Conservation (phyloP, 2,329 filamentous ascomycete genomes). For the Rhinocladiella mackenziei region DNA sequence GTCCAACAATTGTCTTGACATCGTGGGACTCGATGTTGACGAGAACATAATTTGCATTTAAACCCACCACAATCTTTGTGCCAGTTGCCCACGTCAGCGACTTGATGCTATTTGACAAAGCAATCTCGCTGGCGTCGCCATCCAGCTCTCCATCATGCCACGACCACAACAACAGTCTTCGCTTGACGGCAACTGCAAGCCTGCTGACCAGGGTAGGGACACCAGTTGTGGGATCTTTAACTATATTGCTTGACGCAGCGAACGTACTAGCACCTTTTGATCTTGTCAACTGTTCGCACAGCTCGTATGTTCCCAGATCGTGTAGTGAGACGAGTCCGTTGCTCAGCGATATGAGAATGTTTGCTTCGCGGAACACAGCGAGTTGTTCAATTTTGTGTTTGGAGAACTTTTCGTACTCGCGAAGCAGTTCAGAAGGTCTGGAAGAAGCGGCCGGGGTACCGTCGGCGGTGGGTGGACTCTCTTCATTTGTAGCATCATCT, state of each 20-base stretch:
- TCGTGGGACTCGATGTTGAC: slow-evolving; percentile 75
- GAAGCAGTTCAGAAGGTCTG: slow-evolving; percentile 71
- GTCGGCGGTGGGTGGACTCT: slow-evolving; percentile 21
- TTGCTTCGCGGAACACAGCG: slow-evolving; percentile 91
- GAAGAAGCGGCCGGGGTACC: slow-evolving; percentile 26
- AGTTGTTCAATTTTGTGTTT: slow-evolving; percentile 86
- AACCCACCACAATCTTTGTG: slow-evolving; percentile 79
- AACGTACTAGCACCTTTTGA: slow-evolving; percentile 88
- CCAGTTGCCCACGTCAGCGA: slow-evolving; percentile 88
- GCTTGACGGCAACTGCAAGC: slow-evolving; percentile 87
- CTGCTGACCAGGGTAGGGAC: slow-evolving; percentile 91
- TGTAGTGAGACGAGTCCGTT: slow-evolving; percentile 86
- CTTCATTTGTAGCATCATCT: slow-evolving; percentile 32
- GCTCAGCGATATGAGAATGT: slow-evolving; percentile 82
- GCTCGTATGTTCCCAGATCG: slow-evolving; percentile 77
- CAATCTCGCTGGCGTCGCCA: slow-evolving; percentile 69
- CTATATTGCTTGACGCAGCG: slow-evolving; percentile 91
- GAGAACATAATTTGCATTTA: slow-evolving; percentile 87
- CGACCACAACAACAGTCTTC: slow-evolving; percentile 83
- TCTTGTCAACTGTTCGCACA: slow-evolving; percentile 72
- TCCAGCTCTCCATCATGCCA: slow-evolving; percentile 93
- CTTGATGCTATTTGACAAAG: slow-evolving; percentile 76
- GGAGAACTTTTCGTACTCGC: slow-evolving; percentile 93
- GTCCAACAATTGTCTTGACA: slow-evolving; percentile 73
- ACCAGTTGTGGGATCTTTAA: slow-evolving; percentile 79